phyloP scores from a whole-genome alignment of 164 flowering plant species.

The Paratinospora sagittata region DNA sequence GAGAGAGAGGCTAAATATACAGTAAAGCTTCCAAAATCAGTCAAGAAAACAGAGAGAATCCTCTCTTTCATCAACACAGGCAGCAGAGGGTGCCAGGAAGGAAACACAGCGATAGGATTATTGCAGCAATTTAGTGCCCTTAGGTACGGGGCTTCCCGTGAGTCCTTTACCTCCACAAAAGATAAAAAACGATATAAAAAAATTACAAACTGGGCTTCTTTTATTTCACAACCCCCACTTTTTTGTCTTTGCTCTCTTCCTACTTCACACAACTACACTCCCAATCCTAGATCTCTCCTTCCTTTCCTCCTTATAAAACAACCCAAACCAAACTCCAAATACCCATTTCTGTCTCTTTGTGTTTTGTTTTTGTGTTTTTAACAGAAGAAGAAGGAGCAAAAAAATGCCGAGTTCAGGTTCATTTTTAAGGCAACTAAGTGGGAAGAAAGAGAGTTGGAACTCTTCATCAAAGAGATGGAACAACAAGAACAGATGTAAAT shows the following conservation, averaged over 20 bases:
- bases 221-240: background rate
- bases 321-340: background rate
- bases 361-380: background rate
- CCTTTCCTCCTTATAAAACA: background rate
- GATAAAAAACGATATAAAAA: slow-evolving; percentile 4
- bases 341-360: background rate
- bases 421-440: slow-evolving; percentile 63
- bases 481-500: slow-evolving; percentile 8
- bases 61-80: slow-evolving; percentile 14
- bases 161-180: slow-evolving; percentile 24
- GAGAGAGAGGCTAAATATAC: background rate
- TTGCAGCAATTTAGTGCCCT: background rate
- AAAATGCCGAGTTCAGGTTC: slow-evolving; percentile 47
- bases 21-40: background rate
- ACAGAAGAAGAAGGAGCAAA: background rate
- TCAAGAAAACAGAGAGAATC: slow-evolving; percentile 9
- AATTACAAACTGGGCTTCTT: background rate
- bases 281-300: background rate
- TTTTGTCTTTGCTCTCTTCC: background rate
- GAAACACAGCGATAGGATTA: background rate
- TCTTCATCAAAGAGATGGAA: slow-evolving; percentile 68
- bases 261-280: background rate
- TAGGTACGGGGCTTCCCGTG: slow-evolving; percentile 29
- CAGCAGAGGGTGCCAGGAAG: background rate
- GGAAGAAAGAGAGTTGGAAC: slow-evolving; percentile 46